Evolutionary conservation across 1,284 basidiomycete species (phyloP), one percentile per base, ranked within the genome.

Genomic region (Stygiomarasmius scandens): DNA sequence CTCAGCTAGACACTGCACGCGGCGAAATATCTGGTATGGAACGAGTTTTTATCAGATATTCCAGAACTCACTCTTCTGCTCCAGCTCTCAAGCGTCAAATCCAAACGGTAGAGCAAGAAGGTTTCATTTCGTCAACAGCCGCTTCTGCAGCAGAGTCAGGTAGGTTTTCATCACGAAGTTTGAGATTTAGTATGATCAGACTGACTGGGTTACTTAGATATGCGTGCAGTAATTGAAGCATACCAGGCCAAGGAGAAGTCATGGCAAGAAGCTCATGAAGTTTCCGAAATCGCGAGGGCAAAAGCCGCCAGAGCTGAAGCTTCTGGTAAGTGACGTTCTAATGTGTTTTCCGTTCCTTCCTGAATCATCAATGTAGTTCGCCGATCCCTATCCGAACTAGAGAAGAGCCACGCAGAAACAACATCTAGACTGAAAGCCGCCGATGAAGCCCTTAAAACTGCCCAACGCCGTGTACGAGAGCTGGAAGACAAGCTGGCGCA

Each of bases 401-500:
- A 90, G 72, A 88, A 83, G 64, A 71, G 78, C 1, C 79, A 84
- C 45, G 75, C 78, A 0, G 81, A 85, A 32, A 70, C 79, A 2
- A 69, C 76, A 5, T 74, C 78, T 16, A 86, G 89, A 58, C 78
- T 81, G 19, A 83, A 87, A 60, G 74, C 74, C 6, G 69, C 76
- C 0, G 80, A 87, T 62, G 78, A 83, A 43, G 77, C 77, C 9
- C 66, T 89, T 12, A 76, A 79, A 50, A 68, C 68, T 1, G 76
- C 85, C 0, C 86, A 89, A 62, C 72, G 76, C 44, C 82, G 81
- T 51, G 69, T 89, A 22, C 80, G 77, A 19, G 84, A 89, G 46
- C 73, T 93, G 2, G 85, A 90, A 62, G 72, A 76, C 23, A 84
- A 84, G 61, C 75, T 92, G 0, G 86, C 89, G 38, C 86, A 89